Conservation (phyloP, 495 filamentous ascomycete species). For the Hypoxylon perforatum region DNA sequence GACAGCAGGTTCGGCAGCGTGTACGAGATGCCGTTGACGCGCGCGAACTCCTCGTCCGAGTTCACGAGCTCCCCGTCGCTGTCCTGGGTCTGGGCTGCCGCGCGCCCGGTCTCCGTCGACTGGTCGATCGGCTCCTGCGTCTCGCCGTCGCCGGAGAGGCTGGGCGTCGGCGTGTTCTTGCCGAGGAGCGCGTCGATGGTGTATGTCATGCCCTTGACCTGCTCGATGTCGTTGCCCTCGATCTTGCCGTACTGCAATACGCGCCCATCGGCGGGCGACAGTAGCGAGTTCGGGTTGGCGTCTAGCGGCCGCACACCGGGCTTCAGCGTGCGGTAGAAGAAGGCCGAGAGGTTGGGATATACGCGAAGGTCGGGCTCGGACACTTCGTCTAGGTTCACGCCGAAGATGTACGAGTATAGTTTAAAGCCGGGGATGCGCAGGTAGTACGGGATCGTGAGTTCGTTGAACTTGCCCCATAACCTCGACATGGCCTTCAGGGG, state of each 20-base stretch:
- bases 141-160: constrained; percentile 46
- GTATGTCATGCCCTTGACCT: constrained; percentile 99
- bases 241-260: constrained; percentile 94
- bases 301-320: constrained; percentile 90
- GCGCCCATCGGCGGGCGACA: constrained; percentile 90
- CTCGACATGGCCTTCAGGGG: constrained; percentile 94
- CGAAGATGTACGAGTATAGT: constrained; percentile 91
- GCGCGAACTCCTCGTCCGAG: constrained; percentile 90
- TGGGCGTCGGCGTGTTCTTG: constrained; percentile 61
- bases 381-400: constrained; percentile 90
- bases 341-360: constrained; percentile 93
- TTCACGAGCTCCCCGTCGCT: constrained; percentile 73
- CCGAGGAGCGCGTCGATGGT: constrained; percentile 92
- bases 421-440: constrained; percentile 94
- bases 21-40: constrained; percentile 96
- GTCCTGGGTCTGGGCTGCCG: constrained; percentile 18
- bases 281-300: constrained; percentile 76
- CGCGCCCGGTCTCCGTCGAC: constrained; percentile 20
- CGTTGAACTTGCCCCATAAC: constrained; percentile 95
- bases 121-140: constrained; percentile 12
- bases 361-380: constrained; percentile 85
- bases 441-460: constrained; percentile 88
- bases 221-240: constrained; percentile 93
- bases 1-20: constrained; percentile 90
- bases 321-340: constrained; percentile 96